phyloP scores from a whole-genome alignment of 169 alveolate genomes.

The Cryptosporidium sp. region DNA sequence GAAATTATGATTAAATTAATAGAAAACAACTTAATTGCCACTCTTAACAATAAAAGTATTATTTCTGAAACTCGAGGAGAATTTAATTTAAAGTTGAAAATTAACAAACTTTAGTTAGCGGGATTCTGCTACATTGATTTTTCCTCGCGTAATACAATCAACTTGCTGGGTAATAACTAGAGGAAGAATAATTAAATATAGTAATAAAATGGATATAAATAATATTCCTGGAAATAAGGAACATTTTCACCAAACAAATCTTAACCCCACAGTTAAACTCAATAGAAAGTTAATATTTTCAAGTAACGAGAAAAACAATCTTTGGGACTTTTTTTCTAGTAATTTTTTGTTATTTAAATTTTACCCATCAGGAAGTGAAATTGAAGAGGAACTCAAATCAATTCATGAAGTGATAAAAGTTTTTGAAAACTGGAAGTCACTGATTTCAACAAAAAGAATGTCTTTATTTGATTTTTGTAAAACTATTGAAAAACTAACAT shows the following conservation, averaged over 20 bases:
- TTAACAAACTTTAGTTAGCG: constrained; percentile 7
- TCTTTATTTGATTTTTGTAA: constrained; percentile 50
- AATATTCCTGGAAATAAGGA: neutral
- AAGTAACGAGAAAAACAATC: neutral
- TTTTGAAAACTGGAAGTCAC: constrained; percentile 61
- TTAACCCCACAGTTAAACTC: neutral
- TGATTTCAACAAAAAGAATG: constrained; percentile 3
- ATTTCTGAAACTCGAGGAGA: constrained; percentile 22
- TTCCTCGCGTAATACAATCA: neutral
- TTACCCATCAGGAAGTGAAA: constrained; percentile 18
- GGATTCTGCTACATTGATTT: neutral
- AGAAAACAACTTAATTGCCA: neutral
- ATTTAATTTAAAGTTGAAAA: neutral
- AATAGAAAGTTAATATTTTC: constrained; percentile 3
- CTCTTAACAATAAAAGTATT: neutral
- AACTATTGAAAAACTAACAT: constrained; percentile 7
- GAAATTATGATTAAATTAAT: neutral
- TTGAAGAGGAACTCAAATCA: constrained; percentile 13
- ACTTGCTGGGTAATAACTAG: neutral
- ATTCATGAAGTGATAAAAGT: neutral
- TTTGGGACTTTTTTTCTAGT: constrained; percentile 31
- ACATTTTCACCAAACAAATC: neutral
- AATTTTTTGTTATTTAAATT: constrained; percentile 5
- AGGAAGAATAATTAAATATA: neutral
- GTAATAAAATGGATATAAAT: neutral